Base-by-base conservation (phyloP, 768 basidiomycete species). In the Pleurotus tuoliensis region DNA sequence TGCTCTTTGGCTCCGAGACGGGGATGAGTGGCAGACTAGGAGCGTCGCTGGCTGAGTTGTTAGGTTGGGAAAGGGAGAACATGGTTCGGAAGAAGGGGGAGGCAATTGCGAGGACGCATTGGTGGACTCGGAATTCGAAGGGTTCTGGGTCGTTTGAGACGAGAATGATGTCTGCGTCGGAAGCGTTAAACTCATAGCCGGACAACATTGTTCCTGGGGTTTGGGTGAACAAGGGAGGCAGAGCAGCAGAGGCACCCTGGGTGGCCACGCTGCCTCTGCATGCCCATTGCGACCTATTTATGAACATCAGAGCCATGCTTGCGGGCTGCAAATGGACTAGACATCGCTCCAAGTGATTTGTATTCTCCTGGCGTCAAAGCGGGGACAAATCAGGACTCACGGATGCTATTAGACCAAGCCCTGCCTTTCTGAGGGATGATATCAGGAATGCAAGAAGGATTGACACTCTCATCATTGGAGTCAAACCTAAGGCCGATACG, bases 81-180 rank as follows among this genome's bases (percentile, higher is more conserved):
- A 81, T 75, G 38, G 79, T 72, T 25, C 67, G 63, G 62, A 82
- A 82, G 65, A 82, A 79, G 13, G 77, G 70, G 9, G 82, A 83
- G 3, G 79, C 75, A n/a, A 67, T 64, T 20, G 71, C 67, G 50
- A 82, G 71, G 49, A 82, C 70, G 63, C 73, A 52, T 22, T 76
- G 49, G 61, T 78, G 80, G 22, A 77, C 74, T 37, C 66, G 67
- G 61, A 80, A 78, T 55, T 76, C 72, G 58, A 69, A 62, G 4
- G 51, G 68, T 63, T 57, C 48, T 18, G 48, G 0, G 18, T 57
- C 56, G 54, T 52, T 55, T 1, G 78, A 75, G 47, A 76, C 75
- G 56, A 82, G 66, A 52, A 76, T 61, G 61, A 78, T 53, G 61
- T 82, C 80, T 6, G 78, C 75, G 56, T 77, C 75, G 38, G 65